phyloP scores from a whole-genome alignment of 202 grass and related monocot species.

The Schoenoplectus tabernaemontani region DNA sequence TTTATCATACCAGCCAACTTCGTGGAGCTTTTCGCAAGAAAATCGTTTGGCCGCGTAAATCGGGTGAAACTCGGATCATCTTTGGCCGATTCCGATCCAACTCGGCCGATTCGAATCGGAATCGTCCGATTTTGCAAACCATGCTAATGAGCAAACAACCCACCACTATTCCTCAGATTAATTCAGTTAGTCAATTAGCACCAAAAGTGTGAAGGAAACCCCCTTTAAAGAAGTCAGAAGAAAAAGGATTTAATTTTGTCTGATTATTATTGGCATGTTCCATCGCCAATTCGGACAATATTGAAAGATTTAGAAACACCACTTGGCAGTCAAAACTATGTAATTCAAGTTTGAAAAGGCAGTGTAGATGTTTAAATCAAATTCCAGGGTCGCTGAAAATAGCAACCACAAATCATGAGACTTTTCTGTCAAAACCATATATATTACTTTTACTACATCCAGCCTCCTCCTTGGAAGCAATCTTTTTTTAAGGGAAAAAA shows the following conservation, averaged over 20 bases:
- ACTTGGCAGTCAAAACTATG: not conserved
- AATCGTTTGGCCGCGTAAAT: too few species aligned
- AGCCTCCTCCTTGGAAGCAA: slow-evolving; percentile 8
- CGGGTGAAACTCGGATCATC: too few species aligned
- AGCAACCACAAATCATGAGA: not conserved
- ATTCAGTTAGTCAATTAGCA: not conserved
- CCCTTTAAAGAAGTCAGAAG: not conserved
- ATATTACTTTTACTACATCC: not conserved
- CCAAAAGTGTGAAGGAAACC: not conserved
- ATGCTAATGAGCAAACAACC: too few species aligned
- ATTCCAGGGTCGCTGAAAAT: not conserved
- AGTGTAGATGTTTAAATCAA: slow-evolving; percentile 7
- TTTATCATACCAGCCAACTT: too few species aligned
- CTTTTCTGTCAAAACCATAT: not conserved
- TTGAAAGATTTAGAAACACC: not conserved
- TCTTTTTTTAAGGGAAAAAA: not conserved
- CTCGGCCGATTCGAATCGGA: too few species aligned
- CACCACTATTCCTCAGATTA: not conserved
- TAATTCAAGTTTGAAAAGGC: not conserved
- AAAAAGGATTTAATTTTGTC: not conserved
- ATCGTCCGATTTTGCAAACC: too few species aligned
- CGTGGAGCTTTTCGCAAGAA: too few species aligned
- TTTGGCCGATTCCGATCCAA: too few species aligned
- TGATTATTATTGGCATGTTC: not conserved
- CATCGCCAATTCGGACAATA: not conserved